Evolutionary conservation across 371 early-diverging fungal species (phyloP), one percentile per base, ranked within the genome.

Genomic region (Gilbertella persicaria): DNA sequence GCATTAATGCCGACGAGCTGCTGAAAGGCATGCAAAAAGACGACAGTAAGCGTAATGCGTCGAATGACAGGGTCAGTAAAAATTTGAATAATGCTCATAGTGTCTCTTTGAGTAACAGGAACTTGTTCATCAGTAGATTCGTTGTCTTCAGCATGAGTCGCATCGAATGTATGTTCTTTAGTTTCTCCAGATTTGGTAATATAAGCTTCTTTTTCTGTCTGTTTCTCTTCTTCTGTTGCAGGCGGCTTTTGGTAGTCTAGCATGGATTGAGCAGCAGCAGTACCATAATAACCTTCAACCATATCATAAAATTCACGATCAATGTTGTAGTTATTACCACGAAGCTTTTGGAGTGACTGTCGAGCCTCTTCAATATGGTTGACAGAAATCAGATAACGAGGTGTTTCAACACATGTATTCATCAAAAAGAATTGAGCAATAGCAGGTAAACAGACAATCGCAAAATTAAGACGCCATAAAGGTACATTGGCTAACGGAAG

Each of bases 1-100:
- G 86, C 90, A 58, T 93, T 92, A 71, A 96, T 91, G 13, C 93
- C 93, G 10, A 85, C 80, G 10, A 90, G 68, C 66, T 93, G 93
- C 59, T 94, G 96, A 17, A 67, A 50, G 5, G 69, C 64, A 50
- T 80, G 76, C 20, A 80, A 41, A 10, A 61, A 19, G n/a, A 79
- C n/a, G 23, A 71, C 71, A 30, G 67, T 66, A 2, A 66, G n/a
- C 17, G 86, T 77, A 38, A 92, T 64, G 46, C 85, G 86, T 3
- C 69, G 56, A 29, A 74, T 69, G 30, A 48, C 33, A 19, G 59
- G 70, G 29, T 75, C 68, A 6, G 37, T 52, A 52, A 80, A 71
- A 13, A 80, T 52, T 17, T 70, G 55, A 8, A 46, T 5, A 16
- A 71, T 53, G 1, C 57, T 54, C 43, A 69, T 67, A 12, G 35